Percentiles rank a stretch among this genome's conserved stretches.
phyloP scores from a whole-genome alignment of 371 early-diverging fungal genomes.

The Mucor sp. region DNA sequence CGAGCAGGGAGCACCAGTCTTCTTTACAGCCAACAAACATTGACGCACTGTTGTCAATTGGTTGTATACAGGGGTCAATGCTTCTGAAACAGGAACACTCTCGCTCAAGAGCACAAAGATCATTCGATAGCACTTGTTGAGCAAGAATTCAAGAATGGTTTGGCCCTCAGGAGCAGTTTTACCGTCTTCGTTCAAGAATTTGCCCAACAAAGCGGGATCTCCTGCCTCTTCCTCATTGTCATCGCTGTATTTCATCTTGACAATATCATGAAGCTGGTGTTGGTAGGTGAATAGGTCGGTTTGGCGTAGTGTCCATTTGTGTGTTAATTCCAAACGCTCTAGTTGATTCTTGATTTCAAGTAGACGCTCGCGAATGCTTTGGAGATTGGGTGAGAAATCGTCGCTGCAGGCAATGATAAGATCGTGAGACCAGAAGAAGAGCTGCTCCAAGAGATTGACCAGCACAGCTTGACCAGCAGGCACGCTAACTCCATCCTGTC shows the following conservation, averaged over 20 bases:
- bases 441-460: constrained; percentile 74
- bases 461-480: constrained; percentile 85
- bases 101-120: constrained; percentile 77
- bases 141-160: constrained; percentile 71
- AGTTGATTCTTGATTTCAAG: constrained; percentile 72
- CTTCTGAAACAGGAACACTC: constrained; percentile 82
- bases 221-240: constrained; percentile 20
- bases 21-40: constrained; percentile 77
- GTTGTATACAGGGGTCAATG: constrained; percentile 80
- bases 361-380: constrained; percentile 72
- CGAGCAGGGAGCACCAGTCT: constrained; percentile 76
- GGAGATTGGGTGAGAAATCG: constrained; percentile 59
- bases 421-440: constrained; percentile 77
- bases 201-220: constrained; percentile 37
- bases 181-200: constrained; percentile 65
- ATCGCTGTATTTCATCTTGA: constrained; percentile 53
- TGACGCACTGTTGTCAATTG: constrained; percentile 83
- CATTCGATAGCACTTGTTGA: constrained; percentile 86
- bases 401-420: constrained; percentile 64
- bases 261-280: constrained; percentile 75
- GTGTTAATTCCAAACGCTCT: constrained; percentile 71
- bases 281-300: constrained; percentile 84
- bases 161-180: constrained; percentile 67
- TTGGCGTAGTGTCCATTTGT: constrained; percentile 85
- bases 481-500: constrained; percentile 51